Conservation (phyloP, 1,284 basidiomycete species). For the Jaminaea rosea region DNA sequence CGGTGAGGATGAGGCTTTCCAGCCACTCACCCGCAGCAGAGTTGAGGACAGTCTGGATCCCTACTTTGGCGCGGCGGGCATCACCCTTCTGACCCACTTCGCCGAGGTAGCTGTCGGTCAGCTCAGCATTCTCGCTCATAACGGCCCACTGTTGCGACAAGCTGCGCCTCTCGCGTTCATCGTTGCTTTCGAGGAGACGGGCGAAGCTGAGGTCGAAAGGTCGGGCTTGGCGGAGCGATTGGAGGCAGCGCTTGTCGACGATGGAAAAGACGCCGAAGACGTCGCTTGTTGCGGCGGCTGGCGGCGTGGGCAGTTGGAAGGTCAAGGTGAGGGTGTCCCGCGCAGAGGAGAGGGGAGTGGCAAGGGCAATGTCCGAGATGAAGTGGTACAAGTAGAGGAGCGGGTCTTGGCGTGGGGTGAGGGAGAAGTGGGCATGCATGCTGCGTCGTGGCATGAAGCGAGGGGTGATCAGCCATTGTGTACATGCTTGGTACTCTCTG, state of each 20-base stretch:
- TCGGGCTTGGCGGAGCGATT: conserved; percentile 22
- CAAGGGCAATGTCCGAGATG: conserved; percentile 24
- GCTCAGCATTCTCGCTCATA: conserved; percentile 34
- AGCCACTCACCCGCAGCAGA: conserved; percentile 21
- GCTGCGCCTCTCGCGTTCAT: conserved; percentile 21
- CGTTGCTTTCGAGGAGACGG: conserved; percentile 23
- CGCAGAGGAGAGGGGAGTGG: conserved; percentile 12
- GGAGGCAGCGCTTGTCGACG: conserved; percentile 34
- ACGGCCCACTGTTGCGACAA: conserved; percentile 35
- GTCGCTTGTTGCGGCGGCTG: too few relatives aligned
- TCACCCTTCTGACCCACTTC: conserved; percentile 34
- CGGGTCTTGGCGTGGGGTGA: conserved; percentile 36
- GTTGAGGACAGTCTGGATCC: conserved; percentile 28
- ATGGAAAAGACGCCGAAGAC: conserved; percentile 37
- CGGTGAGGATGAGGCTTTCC: conserved; percentile 38
- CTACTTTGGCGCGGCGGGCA: conserved; percentile 28
- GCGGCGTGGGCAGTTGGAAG: conserved; percentile 19
- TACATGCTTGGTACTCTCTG: neutral
- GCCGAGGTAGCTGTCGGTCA: conserved; percentile 41
- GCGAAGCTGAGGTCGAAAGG: conserved; percentile 39
- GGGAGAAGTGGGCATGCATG: conserved; percentile 27
- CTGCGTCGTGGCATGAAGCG: conserved; percentile 4
- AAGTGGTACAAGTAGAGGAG: conserved; percentile 18
- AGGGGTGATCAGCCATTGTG: neutral
- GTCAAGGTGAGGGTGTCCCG: conserved; percentile 30